Evolutionary conservation across 225 moss, liverwort and hornwort species (phyloP), one percentile per base, ranked within the genome.

Genomic region (Polytrichum commune): DNA sequence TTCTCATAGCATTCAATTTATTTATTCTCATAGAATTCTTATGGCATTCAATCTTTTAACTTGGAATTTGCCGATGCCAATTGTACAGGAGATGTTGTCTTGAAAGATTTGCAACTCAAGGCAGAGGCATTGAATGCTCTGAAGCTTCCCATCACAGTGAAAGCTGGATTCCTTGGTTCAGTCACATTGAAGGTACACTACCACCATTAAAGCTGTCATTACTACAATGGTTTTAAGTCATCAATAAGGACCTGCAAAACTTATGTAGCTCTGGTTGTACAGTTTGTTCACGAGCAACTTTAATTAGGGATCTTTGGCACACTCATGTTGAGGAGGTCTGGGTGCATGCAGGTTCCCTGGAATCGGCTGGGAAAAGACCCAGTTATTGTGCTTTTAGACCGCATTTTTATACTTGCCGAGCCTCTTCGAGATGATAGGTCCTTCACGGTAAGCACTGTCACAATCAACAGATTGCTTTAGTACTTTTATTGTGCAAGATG

Each of bases 111-210:
- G 77, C 94, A 98, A 81, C 83, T 98, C 74, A 94, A 98, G 83
- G 97, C 97, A 55, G 97, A 94, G 77, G 97, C 97, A 5, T 84
- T 98, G 73, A 98, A 98, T 60, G 97, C 97, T 16, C 71, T 94
- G 55, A 94, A 91, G 74, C 91, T 94, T 76, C 97, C 97, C 60
- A 92, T 94, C 32, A 94, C 89, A 76, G 97, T 98, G 22, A 94
- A 93, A 82, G 94, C 94, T 84, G 97, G 94, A 55, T 94, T 98
- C 68, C 79, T 98, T 76, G 97, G 97, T 77, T 98, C 97, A 55
- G 97, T 98, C 29, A 98, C 97, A 56, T 80, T 94, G 18, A 98
- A 98, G 97, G 96, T 93, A 80, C 72, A 23, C 35, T 60, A 27
- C 66, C 29, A 57, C 65, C 57, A 16, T 46, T 0, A 3, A 46